Conservation (phyloP, 2,329 filamentous ascomycete species). For the Cladosporium halotolerans region DNA sequence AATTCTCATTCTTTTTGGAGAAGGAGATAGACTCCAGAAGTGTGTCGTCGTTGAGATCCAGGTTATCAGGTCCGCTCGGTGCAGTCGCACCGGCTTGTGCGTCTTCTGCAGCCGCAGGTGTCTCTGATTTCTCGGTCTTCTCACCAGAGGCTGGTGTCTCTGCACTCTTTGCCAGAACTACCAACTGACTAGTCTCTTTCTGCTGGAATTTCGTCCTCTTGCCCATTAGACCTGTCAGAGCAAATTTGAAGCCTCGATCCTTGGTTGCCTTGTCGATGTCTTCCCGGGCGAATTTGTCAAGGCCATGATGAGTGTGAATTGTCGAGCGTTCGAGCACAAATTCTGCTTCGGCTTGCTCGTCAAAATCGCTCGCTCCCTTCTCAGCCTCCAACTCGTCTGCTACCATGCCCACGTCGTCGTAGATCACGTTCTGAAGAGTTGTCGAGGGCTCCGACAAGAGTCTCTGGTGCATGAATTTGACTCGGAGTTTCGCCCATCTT, state of each 20-base stretch:
- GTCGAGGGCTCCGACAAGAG: conserved; percentile 58
- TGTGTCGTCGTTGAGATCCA: conserved; percentile 87
- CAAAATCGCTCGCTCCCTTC: not conserved
- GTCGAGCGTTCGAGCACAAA: conserved; percentile 79
- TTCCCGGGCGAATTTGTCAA: conserved; percentile 66
- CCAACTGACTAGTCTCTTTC: conserved; percentile 76
- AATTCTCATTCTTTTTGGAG: conserved; percentile 34
- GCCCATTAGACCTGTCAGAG: conserved; percentile 76
- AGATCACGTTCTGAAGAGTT: conserved; percentile 55
- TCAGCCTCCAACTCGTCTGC: conserved; percentile 36
- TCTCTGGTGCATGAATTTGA: conserved; percentile 67
- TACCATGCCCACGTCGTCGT: conserved; percentile 52
- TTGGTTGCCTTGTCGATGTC: conserved; percentile 63
- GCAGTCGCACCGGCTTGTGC: conserved; percentile 4
- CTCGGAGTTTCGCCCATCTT: conserved; percentile 61
- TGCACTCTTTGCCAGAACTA: conserved; percentile 78
- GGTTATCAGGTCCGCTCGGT: conserved; percentile 40
- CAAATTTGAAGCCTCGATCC: conserved; percentile 69
- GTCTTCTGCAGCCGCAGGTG: not conserved
- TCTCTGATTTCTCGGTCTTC: not conserved
- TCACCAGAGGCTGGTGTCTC: conserved; percentile 19
- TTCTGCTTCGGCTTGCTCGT: conserved; percentile 34
- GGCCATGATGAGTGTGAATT: conserved; percentile 75
- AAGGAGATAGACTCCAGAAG: conserved; percentile 84
- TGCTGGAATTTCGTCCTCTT: conserved; percentile 78